A percentile compares a stretch with the other conserved stretches of the same genome.
Evolutionary conservation across 139 green algal species (phyloP).

Genomic region (Bryopsis sp.): DNA sequence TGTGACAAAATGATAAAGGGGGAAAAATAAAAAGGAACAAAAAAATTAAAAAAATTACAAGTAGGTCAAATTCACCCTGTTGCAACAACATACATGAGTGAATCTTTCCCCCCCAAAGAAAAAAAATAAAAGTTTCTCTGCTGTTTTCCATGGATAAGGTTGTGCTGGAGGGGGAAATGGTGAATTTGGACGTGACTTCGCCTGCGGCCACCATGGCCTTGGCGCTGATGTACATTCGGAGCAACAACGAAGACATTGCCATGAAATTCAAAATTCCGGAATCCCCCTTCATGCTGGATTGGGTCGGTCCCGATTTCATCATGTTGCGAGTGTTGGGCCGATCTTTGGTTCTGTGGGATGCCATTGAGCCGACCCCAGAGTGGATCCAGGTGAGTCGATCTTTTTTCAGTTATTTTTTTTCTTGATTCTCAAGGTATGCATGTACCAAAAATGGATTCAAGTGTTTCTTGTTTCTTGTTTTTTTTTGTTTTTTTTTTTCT

Average conservation of each 20-base stretch:
- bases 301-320: constrained; percentile 74
- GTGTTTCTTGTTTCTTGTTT: too few species aligned
- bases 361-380: constrained; percentile 39
- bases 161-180: constrained; percentile 67
- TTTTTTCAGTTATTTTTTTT: too few species aligned
- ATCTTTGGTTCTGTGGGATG: constrained; percentile 80
- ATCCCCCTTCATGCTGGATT: constrained; percentile 64
- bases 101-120: not conserved
- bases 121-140: not conserved
- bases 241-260: constrained; percentile 58
- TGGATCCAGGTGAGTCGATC: constrained; percentile 24
- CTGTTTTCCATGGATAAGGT: constrained; percentile 32
- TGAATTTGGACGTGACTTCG: constrained; percentile 76
- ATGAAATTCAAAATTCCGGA: constrained; percentile 47
- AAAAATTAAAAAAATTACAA: too few species aligned
- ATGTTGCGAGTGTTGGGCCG: constrained; percentile 71
- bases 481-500: too few species aligned
- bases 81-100: too few species aligned
- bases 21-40: too few species aligned
- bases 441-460: too few species aligned
- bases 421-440: too few species aligned
- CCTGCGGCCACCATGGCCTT: constrained; percentile 83
- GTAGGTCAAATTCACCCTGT: too few species aligned
- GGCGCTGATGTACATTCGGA: constrained; percentile 82
- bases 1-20: too few species aligned